Evolutionary conservation across 257 asterid genomes (phyloP).

Genomic region (Cinchona pubescens): DNA sequence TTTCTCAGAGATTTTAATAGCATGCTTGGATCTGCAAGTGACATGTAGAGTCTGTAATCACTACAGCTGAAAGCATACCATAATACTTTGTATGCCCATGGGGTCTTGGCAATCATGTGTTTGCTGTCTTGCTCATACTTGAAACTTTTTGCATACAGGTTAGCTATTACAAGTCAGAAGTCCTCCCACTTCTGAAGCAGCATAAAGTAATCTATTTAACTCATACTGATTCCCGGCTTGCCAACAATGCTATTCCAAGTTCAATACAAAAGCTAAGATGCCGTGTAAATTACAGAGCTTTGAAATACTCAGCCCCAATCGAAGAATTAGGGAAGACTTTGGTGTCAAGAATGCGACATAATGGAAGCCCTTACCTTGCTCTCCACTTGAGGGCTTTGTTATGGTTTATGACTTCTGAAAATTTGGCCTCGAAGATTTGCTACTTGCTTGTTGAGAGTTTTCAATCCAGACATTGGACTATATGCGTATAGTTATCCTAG

Average conservation of each 20-base stretch:
- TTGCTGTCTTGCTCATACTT: background rate
- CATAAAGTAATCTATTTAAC: constrained; percentile 85
- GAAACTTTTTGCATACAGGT: constrained; percentile 42
- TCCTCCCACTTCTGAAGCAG: constrained; percentile 85
- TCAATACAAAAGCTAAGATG: constrained; percentile 91
- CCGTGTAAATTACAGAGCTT: constrained; percentile 80
- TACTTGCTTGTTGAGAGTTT: background rate
- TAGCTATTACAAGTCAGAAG: constrained; percentile 74
- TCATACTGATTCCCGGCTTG: constrained; percentile 94
- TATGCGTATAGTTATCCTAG: background rate
- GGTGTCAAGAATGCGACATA: constrained; percentile 68
- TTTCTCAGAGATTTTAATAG: background rate
- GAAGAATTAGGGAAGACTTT: constrained; percentile 67
- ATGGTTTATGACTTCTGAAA: background rate
- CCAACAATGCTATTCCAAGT: constrained; percentile 73
- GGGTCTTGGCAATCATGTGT: constrained; percentile 7
- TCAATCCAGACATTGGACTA: background rate
- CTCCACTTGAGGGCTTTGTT: constrained; percentile 86
- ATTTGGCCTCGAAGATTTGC: constrained; percentile 7
- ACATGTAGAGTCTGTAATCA: background rate
- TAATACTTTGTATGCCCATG: background rate
- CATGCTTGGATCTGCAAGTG: background rate
- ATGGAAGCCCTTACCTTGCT: constrained; percentile 77
- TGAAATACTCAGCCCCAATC: constrained; percentile 75
- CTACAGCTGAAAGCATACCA: background rate